Evolutionary conservation across 2,329 filamentous ascomycete genomes (phyloP).

Genomic region (Camillea tinctor): DNA sequence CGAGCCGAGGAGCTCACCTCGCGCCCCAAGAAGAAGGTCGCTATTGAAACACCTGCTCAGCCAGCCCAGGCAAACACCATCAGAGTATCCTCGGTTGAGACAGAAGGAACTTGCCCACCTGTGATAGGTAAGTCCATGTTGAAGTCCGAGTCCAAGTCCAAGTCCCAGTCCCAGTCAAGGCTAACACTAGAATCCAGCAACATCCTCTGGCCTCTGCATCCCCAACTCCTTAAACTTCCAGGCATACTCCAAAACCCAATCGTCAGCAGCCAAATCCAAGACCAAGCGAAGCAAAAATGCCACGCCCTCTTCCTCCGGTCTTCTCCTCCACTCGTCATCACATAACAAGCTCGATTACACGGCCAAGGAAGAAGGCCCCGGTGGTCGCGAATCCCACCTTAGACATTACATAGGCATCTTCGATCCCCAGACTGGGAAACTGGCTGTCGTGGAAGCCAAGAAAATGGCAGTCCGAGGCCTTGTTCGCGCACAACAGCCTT

Average conservation of each 20-base stretch:
- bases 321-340: slow-evolving; percentile 56
- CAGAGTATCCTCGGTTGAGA: slow-evolving; percentile 46
- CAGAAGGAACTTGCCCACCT: slow-evolving; percentile 48
- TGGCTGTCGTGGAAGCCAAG: slow-evolving; percentile 62
- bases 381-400: slow-evolving; percentile 42
- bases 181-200: slow-evolving; percentile 32
- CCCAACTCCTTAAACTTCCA: slow-evolving; percentile 43
- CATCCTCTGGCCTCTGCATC: slow-evolving; percentile 40
- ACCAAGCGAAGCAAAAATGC: slow-evolving; percentile 42
- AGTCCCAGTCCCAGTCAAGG: no score
- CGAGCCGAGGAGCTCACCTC: slow-evolving; percentile 41
- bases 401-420: slow-evolving; percentile 67
- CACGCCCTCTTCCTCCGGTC: slow-evolving; percentile 41
- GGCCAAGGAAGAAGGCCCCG: slow-evolving; percentile 50
- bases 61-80: slow-evolving; percentile 37
- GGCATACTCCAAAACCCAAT: slow-evolving; percentile 45
- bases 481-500: slow-evolving; percentile 54
- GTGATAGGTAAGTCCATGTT: slow-evolving; percentile 50
- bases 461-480: slow-evolving; percentile 61
- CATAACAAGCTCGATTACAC: slow-evolving; percentile 61
- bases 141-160: no score
- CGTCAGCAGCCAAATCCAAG: slow-evolving; percentile 20
- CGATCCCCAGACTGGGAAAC: slow-evolving; percentile 57
- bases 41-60: slow-evolving; percentile 37
- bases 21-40: slow-evolving; percentile 53